These are phyloP conservation scores for Diaporthe citri DNA, from an alignment of 2,329 filamentous ascomycete genomes.

Conservation along the genomic window DNA sequence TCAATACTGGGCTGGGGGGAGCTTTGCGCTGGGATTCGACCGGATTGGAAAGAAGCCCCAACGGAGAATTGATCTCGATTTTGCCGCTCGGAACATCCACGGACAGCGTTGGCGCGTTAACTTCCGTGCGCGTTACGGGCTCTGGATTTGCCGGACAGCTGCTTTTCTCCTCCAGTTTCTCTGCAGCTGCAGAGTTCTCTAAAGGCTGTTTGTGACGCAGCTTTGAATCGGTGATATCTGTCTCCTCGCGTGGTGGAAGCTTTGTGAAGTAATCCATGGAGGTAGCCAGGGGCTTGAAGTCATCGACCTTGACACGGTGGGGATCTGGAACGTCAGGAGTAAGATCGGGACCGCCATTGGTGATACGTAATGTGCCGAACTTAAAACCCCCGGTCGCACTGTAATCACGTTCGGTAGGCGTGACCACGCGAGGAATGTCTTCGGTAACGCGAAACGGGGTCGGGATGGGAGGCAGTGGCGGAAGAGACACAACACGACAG, in stretches of 20 bases:
- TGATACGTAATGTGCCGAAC: conserved; percentile 72
- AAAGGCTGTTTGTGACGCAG: background rate
- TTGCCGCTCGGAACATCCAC: conserved; percentile 12
- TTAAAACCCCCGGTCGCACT: conserved; percentile 72
- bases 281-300: background rate
- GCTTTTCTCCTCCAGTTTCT: background rate
- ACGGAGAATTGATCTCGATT: conserved; percentile 38
- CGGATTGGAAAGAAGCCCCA: conserved; percentile 49
- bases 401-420: conserved; percentile 69
- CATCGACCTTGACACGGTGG: conserved; percentile 4
- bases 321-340: conserved; percentile 51
- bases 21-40: conserved; percentile 50
- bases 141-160: background rate
- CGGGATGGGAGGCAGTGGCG: conserved; percentile 46
- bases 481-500: conserved; percentile 52
- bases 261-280: conserved; percentile 23
- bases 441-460: conserved; percentile 42
- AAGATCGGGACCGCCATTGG: conserved; percentile 69
- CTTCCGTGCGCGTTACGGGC: background rate
- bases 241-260: background rate
- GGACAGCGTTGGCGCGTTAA: conserved; percentile 12
- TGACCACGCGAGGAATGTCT: conserved; percentile 54
- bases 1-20: conserved; percentile 50
- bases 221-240: no score
- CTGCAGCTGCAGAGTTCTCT: background rate